Evolutionary conservation across 139 green algal genomes (phyloP).

Genomic region (Tetradesmus lagerheimii): DNA sequence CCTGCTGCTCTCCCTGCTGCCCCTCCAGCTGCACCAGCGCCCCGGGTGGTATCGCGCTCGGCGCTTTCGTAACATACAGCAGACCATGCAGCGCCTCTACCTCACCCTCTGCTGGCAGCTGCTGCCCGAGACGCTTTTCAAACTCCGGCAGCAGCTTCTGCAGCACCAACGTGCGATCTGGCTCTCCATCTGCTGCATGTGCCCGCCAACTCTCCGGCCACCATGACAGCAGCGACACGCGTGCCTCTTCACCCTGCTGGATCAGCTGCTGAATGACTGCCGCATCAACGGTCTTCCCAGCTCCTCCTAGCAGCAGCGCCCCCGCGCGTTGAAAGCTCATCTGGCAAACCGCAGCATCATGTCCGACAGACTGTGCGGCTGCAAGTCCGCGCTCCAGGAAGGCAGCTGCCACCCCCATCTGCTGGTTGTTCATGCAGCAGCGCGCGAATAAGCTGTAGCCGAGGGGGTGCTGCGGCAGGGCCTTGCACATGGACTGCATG

Average conservation of each 20-base stretch:
- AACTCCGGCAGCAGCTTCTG: constrained; percentile 42
- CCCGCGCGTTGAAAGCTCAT: constrained; percentile 35
- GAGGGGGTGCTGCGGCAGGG: constrained; percentile 25
- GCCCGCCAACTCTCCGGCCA: constrained; percentile 22
- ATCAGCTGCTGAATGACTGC: constrained; percentile 5
- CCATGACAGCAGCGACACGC: constrained; percentile 28
- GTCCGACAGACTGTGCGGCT: neutral
- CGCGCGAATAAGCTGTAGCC: constrained; percentile 37
- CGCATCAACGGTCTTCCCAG: neutral
- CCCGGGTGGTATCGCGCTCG: constrained; percentile 25
- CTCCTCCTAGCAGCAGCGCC: constrained; percentile 20
- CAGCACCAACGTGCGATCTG: constrained; percentile 35
- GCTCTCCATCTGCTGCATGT: constrained; percentile 33
- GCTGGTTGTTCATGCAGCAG: constrained; percentile 38
- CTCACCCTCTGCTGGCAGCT: neutral
- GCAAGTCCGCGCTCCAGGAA: constrained; percentile 19
- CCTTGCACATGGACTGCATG: constrained; percentile 43
- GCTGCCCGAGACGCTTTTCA: neutral
- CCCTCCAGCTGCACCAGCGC: constrained; percentile 38
- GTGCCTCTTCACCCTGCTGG: constrained; percentile 11
- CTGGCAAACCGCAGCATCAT: neutral
- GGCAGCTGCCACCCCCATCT: constrained; percentile 33
- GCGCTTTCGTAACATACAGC: constrained; percentile 44
- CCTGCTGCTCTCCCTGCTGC: neutral
- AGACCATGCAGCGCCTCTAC: constrained; percentile 17